phyloP scores from a whole-genome alignment of 257 asterid species.

The Plectranthus barbatus region DNA sequence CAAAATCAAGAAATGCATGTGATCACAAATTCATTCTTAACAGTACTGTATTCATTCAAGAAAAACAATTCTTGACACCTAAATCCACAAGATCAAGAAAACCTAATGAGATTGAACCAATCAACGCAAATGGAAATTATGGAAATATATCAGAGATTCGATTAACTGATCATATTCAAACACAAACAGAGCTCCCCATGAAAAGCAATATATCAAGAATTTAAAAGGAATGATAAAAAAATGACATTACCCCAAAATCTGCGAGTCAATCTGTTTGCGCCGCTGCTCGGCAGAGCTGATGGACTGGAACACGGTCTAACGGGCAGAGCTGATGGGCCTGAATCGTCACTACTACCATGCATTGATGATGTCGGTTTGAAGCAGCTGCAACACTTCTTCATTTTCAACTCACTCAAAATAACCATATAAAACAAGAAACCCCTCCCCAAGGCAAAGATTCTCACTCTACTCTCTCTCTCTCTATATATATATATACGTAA shows the following conservation, averaged over 20 bases:
- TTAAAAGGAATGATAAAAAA: neutral
- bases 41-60: no score
- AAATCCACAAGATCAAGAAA: constrained; percentile 21
- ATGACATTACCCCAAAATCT: constrained; percentile 52
- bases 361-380: no score
- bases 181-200: neutral
- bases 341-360: no score
- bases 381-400: constrained; percentile 90
- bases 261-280: constrained; percentile 49
- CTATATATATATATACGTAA: neutral
- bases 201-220: no score
- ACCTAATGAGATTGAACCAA: neutral
- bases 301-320: constrained; percentile 64
- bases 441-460: constrained; percentile 41
- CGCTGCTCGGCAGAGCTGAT: constrained; percentile 39
- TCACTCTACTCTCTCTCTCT: neutral
- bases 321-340: no score
- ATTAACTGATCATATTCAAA: neutral
- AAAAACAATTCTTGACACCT: no score
- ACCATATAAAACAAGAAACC: no score
- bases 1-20: constrained; percentile 19
- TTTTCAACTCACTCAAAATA: constrained; percentile 22
- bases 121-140: neutral
- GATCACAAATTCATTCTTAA: no score
- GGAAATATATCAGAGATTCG: neutral